Percentiles rank a stretch among this genome's conserved stretches.
Evolutionary conservation across 108 stramenopile genomes (phyloP).

Genomic region (Nitzschia sp.): DNA sequence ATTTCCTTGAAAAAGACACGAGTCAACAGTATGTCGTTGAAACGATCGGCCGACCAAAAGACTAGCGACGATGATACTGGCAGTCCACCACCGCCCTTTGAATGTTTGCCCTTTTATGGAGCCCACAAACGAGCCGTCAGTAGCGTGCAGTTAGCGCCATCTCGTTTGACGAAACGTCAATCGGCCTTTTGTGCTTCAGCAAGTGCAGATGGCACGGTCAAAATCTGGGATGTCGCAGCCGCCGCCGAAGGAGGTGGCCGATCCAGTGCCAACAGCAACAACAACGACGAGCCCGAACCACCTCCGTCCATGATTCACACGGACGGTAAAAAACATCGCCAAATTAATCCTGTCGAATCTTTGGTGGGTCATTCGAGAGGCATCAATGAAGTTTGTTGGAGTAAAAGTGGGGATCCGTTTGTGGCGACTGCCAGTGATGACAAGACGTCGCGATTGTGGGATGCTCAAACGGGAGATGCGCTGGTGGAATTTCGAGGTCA

Average conservation of each 20-base stretch:
- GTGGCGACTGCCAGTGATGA: slow-evolving; percentile 92
- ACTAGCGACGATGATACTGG: slow-evolving; percentile 3
- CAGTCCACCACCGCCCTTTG: too few relatives aligned
- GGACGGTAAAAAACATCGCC: neutral
- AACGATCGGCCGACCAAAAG: neutral
- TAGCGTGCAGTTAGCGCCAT: slow-evolving; percentile 68
- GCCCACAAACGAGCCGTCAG: slow-evolving; percentile 86
- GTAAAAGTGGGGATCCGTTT: slow-evolving; percentile 55
- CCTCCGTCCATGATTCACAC: neutral
- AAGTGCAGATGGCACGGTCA: slow-evolving; percentile 77
- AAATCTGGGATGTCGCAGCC: slow-evolving; percentile 68
- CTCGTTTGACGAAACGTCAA: slow-evolving; percentile 33
- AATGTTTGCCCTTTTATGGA: slow-evolving; percentile 67
- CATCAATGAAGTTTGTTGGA: slow-evolving; percentile 88
- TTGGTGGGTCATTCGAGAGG: slow-evolving; percentile 76
- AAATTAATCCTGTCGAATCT: slow-evolving; percentile 30
- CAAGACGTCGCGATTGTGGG: slow-evolving; percentile 90
- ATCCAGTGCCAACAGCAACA: slow-evolving; percentile 9
- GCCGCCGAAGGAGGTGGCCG: neutral
- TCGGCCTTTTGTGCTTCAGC: slow-evolving; percentile 68
- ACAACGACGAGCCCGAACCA: neutral
- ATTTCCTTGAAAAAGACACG: too few relatives aligned
- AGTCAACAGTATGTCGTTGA: neutral
- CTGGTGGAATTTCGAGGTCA: slow-evolving; percentile 91
- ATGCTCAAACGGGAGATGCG: slow-evolving; percentile 75